Evolutionary conservation across 108 stramenopile species (phyloP), one percentile per base, ranked within the genome.

Genomic region (Nitzschia sp.): DNA sequence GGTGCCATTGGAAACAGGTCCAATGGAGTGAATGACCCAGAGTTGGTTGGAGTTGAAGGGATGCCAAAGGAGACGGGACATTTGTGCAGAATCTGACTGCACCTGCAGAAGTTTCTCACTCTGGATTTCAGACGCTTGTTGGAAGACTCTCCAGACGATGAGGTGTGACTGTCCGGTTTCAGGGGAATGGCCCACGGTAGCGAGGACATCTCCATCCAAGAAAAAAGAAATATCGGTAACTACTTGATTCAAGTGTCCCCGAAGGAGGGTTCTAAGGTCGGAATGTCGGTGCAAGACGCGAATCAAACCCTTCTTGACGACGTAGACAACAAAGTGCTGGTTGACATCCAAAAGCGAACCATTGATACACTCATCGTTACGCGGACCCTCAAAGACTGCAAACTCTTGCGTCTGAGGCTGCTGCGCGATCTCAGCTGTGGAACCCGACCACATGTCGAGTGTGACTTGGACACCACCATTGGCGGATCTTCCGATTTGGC

Each of bases 291-390:
- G 82, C 57, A 95, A 75, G 64, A 90, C 79, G 29, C 90, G 90
- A 51, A 95, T 80, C 44, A 95, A 66, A 7, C 93, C 93, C 56
- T 87, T 89, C 76, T 92, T 95, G 38, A 95, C 86, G 0, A 82
- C 84, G 65, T 95, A 95, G 5, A 87, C 87, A 14, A 89, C 75
- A 63, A 89, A 95, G 21, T 77, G 70, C 41, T 69, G 74, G 71
- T 91, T 95, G 46, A 85, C 78, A 58, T 82, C 87, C 22, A 94
- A 55, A 37, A 85, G 58, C 22, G 29, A 50, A 12, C 76, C 71
- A 53, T 80, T 80, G 40, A 70, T 65, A 17, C 55, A 68, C 7
- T 75, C 79, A 22, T 73, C 73, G 55, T 77, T 67, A 10, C 50
- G 50, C 0, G 29, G 38, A 8, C 70, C 73, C 34, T 80, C 79